Base-by-base conservation (phyloP, 2,329 filamentous ascomycete genomes). In the Sclerotinia spermophila region DNA sequence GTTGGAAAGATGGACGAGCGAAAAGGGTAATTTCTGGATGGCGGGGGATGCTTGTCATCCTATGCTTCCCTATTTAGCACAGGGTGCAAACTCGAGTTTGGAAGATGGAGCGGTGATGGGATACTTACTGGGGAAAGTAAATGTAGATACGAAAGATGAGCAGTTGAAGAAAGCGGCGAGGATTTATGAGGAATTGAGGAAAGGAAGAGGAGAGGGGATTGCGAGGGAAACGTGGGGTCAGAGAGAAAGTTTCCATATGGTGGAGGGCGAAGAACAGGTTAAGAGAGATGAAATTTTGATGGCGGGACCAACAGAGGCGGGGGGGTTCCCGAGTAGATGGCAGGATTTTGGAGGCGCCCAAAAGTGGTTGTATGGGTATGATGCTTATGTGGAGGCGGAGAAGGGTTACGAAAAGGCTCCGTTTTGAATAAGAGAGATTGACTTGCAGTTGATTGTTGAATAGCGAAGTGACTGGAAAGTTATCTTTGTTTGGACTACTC, bases 81-180 rank as follows among this genome's bases (percentile, higher is more conserved):
- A 89, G 78, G 89, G 90, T 0, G 90, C 90, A 21, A 91, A 91
- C 76, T 89, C 85, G 0, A 86, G 87, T 0, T 82, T 92, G 1
- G 90, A 92, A 76, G 90, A 92, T 68, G 90, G 89, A 0, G 88
- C 89, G 0, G 88, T 90, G 0, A 79, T 92, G 0, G 90, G 89
- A 0, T 81, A 83, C 0, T 75, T 91, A 1, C 80, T 92, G 0
- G 84, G 84, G 0, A 81, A 84, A 3, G 80, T 90, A 15, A 19
- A 51, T 21, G 69, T 21, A 5, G 79, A 81, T 45, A 79, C 78
- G 0, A 80, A 82, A 55, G 73, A 81, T 5, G 80, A 83, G 0
- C 82, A 86, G 40, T 71, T 89, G 2, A 82, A 82, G 0, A 79
- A 81, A n/a, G 83, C 81, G 0, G 76, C 84, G 27, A 75, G 75